These are phyloP conservation scores for Schizothecium vesticola DNA, from an alignment of 495 filamentous ascomycete species.

Conservation along the genomic window DNA sequence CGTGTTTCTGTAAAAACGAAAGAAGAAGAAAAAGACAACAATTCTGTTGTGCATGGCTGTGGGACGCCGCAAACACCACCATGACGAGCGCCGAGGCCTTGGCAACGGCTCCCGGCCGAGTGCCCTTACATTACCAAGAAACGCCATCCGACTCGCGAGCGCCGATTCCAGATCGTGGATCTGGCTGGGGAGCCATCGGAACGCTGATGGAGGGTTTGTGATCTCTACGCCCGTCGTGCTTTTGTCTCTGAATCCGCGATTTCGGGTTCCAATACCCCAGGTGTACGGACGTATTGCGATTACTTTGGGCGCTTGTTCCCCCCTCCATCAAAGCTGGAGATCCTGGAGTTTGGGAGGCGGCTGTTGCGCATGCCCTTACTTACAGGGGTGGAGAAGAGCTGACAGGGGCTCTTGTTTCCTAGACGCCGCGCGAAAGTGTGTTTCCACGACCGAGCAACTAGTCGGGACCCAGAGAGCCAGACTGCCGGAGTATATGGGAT, in stretches of 20 bases:
- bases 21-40: background rate
- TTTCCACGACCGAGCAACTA: background rate
- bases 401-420: background rate
- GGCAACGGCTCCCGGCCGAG: constrained; percentile 25
- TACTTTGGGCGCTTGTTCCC: background rate
- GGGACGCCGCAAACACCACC: constrained; percentile 8
- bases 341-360: background rate
- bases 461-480: background rate
- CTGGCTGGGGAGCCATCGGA: background rate
- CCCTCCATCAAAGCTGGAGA: background rate
- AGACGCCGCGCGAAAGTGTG: background rate
- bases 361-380: background rate
- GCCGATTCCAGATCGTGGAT: background rate
- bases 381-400: background rate
- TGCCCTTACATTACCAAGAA: constrained; percentile 26
- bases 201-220: background rate
- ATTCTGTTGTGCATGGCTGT: constrained; percentile 1
- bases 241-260: background rate
- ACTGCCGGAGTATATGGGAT: no score
- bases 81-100: constrained; percentile 28
- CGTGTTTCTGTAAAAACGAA: background rate
- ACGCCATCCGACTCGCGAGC: constrained; percentile 9
- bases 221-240: background rate
- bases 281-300: background rate
- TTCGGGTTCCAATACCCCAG: background rate